Base-by-base conservation (phyloP, 495 filamentous ascomycete genomes). In the Penicillium verhagenii region DNA sequence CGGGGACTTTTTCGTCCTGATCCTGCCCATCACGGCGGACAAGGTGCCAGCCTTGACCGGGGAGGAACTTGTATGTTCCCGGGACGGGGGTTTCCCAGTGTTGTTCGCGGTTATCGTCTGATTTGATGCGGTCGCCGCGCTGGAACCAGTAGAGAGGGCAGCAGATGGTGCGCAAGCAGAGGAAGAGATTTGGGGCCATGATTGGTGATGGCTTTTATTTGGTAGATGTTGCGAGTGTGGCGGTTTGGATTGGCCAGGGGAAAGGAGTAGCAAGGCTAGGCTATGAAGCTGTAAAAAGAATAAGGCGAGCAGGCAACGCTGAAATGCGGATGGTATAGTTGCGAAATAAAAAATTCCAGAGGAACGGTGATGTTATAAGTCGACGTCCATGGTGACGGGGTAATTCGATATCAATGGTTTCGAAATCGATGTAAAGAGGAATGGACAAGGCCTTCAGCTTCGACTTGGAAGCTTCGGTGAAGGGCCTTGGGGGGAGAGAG, bases 141-240 rank as follows among this genome's bases (percentile, higher is more conserved):
- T 72, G 68, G 56, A 78, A 75, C 75, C 75, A 78, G 63, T 78
- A 76, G 35, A 60, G 46, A 5, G 75, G 75, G 45, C 75, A 78
- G 56, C 70, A 72, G 47, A 69, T 52, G 33, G 60, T 67, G 28
- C 75, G 71, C 16, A 75, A 54, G 47, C 75, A 78, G 53, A 78
- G 57, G 53, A 76, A 78, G 33, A 75, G 70, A 58, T 78, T 78
- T 59, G 75, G 75, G 13, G 75, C 69, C 75, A 78, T 78, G 50
- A 18, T 57, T 38, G 42, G 23, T 21, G 24, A 20, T n/a, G 13
- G 23, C 24, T 28, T 28, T 31, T 7, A n/a, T 18, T 8, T 7
- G 10, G 13, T 9, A 37, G 18, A 42, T 52, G n/a, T 50, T 47
- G 40, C 13, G 31, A 42, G 37, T 14, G 31, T n/a, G 26, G 47